Evolutionary conservation across 495 filamentous ascomycete species (phyloP).

Genomic region (Aspergillus baeticus): DNA sequence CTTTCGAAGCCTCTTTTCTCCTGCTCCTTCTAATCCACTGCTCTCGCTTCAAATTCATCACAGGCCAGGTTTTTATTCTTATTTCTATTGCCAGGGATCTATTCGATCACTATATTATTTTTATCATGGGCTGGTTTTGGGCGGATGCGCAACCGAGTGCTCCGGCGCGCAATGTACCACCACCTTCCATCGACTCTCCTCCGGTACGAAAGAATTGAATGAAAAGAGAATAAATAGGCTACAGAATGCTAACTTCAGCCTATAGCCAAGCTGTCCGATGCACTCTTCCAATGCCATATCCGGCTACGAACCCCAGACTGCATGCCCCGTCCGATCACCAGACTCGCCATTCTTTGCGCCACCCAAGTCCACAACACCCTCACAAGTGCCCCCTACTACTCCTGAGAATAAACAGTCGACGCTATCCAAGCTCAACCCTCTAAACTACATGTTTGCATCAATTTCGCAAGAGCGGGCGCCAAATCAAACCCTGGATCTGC

Average conservation of each 20-base stretch:
- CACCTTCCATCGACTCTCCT: constrained; percentile 45
- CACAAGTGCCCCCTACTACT: constrained; percentile 19
- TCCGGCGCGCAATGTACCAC: constrained; percentile 42
- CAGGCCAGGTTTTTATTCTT: background rate
- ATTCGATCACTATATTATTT: too few species aligned
- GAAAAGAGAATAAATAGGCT: background rate
- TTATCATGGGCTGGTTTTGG: constrained; percentile 99
- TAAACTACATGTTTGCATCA: constrained; percentile 93
- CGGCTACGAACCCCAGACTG: constrained; percentile 41
- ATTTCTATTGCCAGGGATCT: background rate
- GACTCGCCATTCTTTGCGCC: constrained; percentile 43
- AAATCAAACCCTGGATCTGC: constrained; percentile 68
- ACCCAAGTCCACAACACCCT: constrained; percentile 25
- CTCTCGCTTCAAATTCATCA: background rate
- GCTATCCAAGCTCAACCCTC: constrained; percentile 77
- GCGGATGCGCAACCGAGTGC: constrained; percentile 61
- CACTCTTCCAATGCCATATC: constrained; percentile 60
- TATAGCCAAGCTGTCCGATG: constrained; percentile 88
- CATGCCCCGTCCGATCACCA: constrained; percentile 52
- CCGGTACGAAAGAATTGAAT: constrained; percentile 61
- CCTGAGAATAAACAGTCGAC: constrained; percentile 39
- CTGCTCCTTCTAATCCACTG: background rate
- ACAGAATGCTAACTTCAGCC: constrained; percentile 33
- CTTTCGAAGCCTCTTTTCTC: constrained; percentile 1
- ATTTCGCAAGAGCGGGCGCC: constrained; percentile 76